A percentile compares a stretch with the other conserved stretches of the same genome.
Conservation (phyloP, 2,329 filamentous ascomycete species). For the Colletotrichum agaves region DNA sequence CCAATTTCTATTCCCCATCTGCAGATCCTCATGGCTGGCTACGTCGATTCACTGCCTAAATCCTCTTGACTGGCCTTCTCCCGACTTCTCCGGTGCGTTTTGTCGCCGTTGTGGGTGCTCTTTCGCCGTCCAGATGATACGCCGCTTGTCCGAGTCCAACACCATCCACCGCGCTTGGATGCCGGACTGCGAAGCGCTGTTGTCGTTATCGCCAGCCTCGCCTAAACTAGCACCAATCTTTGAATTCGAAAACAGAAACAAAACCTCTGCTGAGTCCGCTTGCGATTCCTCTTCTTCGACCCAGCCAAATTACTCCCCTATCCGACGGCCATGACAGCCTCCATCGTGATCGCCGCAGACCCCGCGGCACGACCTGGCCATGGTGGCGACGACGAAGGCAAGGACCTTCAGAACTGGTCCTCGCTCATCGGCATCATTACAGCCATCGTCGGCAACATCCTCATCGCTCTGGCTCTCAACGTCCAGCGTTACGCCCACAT, state of each 20-base stretch:
- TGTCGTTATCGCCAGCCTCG: constrained; percentile 28
- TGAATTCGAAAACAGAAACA: constrained; percentile 3
- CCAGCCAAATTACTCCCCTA: background rate
- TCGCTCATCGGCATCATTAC: constrained; percentile 95
- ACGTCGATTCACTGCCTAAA: constrained; percentile 24
- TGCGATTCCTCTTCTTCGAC: background rate
- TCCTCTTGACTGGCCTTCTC: constrained; percentile 6
- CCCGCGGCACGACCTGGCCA: constrained; percentile 28
- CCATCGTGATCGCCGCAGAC: constrained; percentile 29
- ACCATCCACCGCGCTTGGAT: constrained; percentile 33
- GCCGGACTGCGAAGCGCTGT: constrained; percentile 22
- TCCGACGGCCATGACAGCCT: constrained; percentile 26
- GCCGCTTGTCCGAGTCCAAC: constrained; percentile 22
- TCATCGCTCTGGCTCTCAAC: constrained; percentile 96
- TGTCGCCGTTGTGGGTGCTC: background rate
- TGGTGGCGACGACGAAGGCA: constrained; percentile 52
- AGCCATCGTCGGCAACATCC: constrained; percentile 89
- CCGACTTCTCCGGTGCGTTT: constrained; percentile 2
- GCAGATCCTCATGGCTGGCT: constrained; percentile 35
- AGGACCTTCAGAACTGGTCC: constrained; percentile 78
- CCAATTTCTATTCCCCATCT: constrained; percentile 1
- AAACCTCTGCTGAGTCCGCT: constrained; percentile 6
- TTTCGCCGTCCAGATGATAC: constrained; percentile 35
- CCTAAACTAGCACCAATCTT: constrained; percentile 19
- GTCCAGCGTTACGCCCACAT: constrained; percentile 97